Conservation (phyloP, 1,284 basidiomycete genomes). For the Bjerkandera adusta region DNA sequence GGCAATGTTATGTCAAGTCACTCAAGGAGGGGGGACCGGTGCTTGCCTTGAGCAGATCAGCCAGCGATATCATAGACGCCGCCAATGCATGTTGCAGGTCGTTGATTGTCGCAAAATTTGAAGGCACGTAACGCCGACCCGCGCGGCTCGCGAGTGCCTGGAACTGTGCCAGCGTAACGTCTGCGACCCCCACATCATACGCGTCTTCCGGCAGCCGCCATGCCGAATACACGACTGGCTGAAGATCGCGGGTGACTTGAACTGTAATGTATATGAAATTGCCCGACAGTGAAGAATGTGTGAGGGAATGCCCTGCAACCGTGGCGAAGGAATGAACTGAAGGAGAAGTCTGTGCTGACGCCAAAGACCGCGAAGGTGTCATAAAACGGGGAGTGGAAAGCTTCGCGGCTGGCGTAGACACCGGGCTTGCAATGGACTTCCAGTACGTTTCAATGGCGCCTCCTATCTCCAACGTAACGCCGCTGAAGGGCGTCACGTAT, state of each 20-base stretch:
- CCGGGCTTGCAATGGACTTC: conserved; percentile 78
- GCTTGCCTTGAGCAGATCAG: conserved; percentile 70
- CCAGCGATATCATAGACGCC: conserved; percentile 66
- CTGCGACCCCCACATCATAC: conserved; percentile 80
- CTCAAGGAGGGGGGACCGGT: no score
- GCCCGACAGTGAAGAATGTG: conserved; percentile 85
- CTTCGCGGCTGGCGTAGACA: conserved; percentile 23
- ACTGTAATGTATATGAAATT: conserved; percentile 85
- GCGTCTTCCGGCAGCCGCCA: conserved; percentile 72
- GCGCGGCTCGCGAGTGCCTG: conserved; percentile 56
- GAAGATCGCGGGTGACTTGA: conserved; percentile 89
- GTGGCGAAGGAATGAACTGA: conserved; percentile 49
- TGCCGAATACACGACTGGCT: conserved; percentile 80
- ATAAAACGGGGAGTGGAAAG: conserved; percentile 26
- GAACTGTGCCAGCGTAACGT: conserved; percentile 84
- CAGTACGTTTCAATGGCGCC: conserved; percentile 96
- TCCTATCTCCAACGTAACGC: conserved; percentile 93
- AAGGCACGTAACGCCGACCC: conserved; percentile 41
- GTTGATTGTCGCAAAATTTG: conserved; percentile 27
- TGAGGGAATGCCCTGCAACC: conserved; percentile 55
- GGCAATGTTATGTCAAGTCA: no score
- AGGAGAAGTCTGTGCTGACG: conserved; percentile 67
- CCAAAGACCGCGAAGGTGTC: conserved; percentile 29
- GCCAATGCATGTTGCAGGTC: conserved; percentile 61
- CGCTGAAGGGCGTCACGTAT: conserved; percentile 88